Evolutionary conservation across 2,329 filamentous ascomycete species (phyloP), one percentile per base, ranked within the genome.

Genomic region (Alternaria novae-zelandiae): DNA sequence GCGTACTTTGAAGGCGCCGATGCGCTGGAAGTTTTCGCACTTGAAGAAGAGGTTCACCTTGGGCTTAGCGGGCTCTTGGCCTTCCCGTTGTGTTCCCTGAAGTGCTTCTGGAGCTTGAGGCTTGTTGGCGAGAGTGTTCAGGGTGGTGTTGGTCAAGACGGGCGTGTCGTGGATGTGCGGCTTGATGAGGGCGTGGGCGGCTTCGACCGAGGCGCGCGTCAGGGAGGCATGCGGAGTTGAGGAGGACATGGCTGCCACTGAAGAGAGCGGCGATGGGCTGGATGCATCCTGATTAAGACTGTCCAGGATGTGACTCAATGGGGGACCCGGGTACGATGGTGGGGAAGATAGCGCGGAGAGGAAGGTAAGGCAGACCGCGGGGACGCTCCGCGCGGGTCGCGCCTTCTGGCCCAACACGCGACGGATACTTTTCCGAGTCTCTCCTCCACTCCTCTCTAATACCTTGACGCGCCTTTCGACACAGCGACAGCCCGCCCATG

Each of bases 1-100:
- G 7, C 95, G 85, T 15, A 89, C 91, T 82, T 98, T 98, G 84
- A 98, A 98, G 1, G 95, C 95, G 55, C 95, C 96, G 58, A 96
- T 89, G 59, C 89, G 89, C 83, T 98, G 96, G 62, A 93, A 84
- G 80, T 97, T 97, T 84, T 98, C 95, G 80, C 93, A 96, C 83
- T 98, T 98, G 87, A 98, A 97, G 84, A 92, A 96, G 56, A 98
- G 85, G 12, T 88, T 85, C 43, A 97, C 82, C 54, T 82, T 87
- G 0, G 93, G 93, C 5, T 78, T 82, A 1, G 91, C 88, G 0
- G 89, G 86, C n/a, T 77, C 74, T 43, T 85, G 82, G 6, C 85
- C 86, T 70, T 86, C 84, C 82, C 86, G 89, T 67, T 82, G 80
- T 5, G 89, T 90, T 13, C 84, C 86, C 47, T 79, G 73, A 0